Base-by-base conservation (phyloP, 176 grass and related monocot genomes). In the Elymus sibiricus region DNA sequence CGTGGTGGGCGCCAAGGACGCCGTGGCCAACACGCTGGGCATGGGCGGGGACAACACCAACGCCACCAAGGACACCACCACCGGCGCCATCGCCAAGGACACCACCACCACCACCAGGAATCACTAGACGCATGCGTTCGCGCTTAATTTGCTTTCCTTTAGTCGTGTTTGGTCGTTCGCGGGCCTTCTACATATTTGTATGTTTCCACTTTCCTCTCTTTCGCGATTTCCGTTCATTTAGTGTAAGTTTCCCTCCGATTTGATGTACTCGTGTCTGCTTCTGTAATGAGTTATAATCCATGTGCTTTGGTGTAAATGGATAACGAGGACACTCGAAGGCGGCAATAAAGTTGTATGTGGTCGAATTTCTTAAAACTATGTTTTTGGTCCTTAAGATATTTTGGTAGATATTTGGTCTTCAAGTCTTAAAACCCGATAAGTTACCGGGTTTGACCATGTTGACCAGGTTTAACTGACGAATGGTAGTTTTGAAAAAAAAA, bases 21-120 rank as follows among this genome's bases (percentile, higher is more conserved):
- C 94, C 9, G 92, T 94, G 67, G 83, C 70, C 58, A 93, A 22
- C 85, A 91, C 91, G 44, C 78, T 93, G 27, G 95, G 95, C 11
- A 85, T 95, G 89, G 73, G 78, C 34, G 90, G 64, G 0, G 84
- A 90, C 27, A 56, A 61, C 31, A 14, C 59, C 29, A 25, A 19
- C 46, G 17, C 77, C 28, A 86, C 67, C 31, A 69, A 38, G 66
- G 64, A 35, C 64, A 5, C 31, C 64, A 60, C 21, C 56, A 60
- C 56, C 56, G 49, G 49, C 16, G 64, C 49, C 16, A 19, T 16
- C 49, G 25, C n/a, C n/a, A 25, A 62, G 11, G 61, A 64, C n/a
- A 64, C 25, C 29, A 46, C 7, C 40, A 75, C 76, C 32, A 87
- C 56, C 84, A 90, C 84, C 69, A 85, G 67, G 72, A 85, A 92